Conservation (phyloP, 306 rosid genomes). For the Heteromeles arbutifolia region DNA sequence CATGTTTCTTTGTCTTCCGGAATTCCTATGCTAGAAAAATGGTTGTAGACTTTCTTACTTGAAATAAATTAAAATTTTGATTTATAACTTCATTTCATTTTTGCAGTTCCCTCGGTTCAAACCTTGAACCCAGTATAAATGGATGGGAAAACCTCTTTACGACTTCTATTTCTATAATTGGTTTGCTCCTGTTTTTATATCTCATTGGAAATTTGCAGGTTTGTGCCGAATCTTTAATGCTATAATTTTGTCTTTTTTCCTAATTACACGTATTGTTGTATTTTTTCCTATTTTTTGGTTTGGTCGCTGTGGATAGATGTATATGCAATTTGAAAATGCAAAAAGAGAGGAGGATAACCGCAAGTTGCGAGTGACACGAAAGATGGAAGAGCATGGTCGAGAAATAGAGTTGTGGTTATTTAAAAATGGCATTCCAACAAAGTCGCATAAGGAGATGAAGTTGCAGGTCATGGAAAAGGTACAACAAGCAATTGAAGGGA, state of each 20-base stretch:
- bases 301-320: not conserved
- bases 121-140: conserved; percentile 12
- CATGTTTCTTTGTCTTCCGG: too few relatives aligned
- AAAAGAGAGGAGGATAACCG: not conserved
- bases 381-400: not conserved
- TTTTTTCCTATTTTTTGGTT: too few relatives aligned
- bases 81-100: not conserved
- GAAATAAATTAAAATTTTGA: too few relatives aligned
- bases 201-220: conserved; percentile 24
- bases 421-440: not conserved
- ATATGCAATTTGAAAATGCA: not conserved
- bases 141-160: conserved; percentile 21
- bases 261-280: too few relatives aligned
- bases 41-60: too few relatives aligned
- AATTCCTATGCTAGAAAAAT: too few relatives aligned
- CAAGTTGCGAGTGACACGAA: not conserved
- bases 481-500: not conserved
- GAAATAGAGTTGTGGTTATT: not conserved
- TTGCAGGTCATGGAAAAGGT: not conserved
- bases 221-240: not conserved
- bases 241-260: too few relatives aligned
- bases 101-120: conserved; percentile 14
- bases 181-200: conserved; percentile 14
- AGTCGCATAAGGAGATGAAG: not conserved
- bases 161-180: conserved; percentile 12